These are phyloP conservation scores for Aspergillus novofumigatus DNA, from an alignment of 2,329 filamentous ascomycete species.

Conservation along the genomic window DNA sequence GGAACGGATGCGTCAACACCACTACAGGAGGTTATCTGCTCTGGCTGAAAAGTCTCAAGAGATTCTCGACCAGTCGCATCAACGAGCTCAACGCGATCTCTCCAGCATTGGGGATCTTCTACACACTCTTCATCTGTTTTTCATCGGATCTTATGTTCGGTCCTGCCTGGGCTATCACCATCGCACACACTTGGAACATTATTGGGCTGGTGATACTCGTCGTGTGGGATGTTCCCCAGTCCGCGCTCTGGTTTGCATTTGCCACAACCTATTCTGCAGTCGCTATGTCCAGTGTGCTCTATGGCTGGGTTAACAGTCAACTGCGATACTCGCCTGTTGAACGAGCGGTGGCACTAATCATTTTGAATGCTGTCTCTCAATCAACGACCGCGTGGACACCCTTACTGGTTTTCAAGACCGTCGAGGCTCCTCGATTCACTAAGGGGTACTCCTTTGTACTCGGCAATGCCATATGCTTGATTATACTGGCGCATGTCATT, in stretches of 20 bases:
- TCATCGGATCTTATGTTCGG: slow-evolving; percentile 52
- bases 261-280: slow-evolving; percentile 47
- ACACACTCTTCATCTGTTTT: slow-evolving; percentile 52
- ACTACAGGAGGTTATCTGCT: slow-evolving; percentile 51
- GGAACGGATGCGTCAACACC: slow-evolving; percentile 50
- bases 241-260: slow-evolving; percentile 53
- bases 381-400: slow-evolving; percentile 56
- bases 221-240: slow-evolving; percentile 55
- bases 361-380: slow-evolving; percentile 52
- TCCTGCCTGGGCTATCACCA: slow-evolving; percentile 53
- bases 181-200: slow-evolving; percentile 49
- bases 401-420: slow-evolving; percentile 48
- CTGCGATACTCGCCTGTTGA: slow-evolving; percentile 40
- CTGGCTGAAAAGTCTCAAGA: slow-evolving; percentile 54
- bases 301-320: slow-evolving; percentile 54
- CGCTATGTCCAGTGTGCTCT: slow-evolving; percentile 52
- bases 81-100: slow-evolving; percentile 52
- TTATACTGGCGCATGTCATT: slow-evolving; percentile 24
- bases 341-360: slow-evolving; percentile 47
- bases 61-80: slow-evolving; percentile 45
- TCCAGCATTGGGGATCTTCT: slow-evolving; percentile 55
- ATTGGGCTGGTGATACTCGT: slow-evolving; percentile 52
- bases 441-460: slow-evolving; percentile 44
- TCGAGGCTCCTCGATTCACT: slow-evolving; percentile 40
- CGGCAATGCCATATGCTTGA: slow-evolving; percentile 36